phyloP scores from a whole-genome alignment of 202 grass and related monocot genomes.

The Schoenoplectus triqueter region DNA sequence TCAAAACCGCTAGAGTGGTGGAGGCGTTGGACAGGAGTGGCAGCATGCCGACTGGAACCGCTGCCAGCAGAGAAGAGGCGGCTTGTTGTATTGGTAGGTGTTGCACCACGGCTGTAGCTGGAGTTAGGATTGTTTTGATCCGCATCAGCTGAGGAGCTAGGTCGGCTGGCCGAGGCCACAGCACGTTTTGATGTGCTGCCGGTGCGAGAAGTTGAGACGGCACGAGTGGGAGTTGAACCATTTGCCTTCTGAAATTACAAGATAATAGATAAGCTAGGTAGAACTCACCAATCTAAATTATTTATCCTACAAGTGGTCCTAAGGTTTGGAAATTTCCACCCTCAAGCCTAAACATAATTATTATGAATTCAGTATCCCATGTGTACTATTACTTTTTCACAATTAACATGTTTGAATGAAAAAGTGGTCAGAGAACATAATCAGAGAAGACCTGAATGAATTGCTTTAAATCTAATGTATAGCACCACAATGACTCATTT shows the following conservation, averaged over 20 bases:
- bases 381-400: background rate
- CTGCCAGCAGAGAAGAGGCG: slow-evolving; percentile 67
- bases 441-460: slow-evolving; percentile 1
- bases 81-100: slow-evolving; percentile 39
- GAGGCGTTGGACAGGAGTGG: slow-evolving; percentile 69
- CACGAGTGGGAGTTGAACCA: slow-evolving; percentile 58
- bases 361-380: background rate
- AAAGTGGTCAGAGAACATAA: background rate
- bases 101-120: slow-evolving; percentile 47
- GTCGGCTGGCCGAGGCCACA: slow-evolving; percentile 71
- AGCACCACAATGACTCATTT: background rate
- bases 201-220: slow-evolving; percentile 54
- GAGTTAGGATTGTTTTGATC: slow-evolving; percentile 36
- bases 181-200: slow-evolving; percentile 81
- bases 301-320: background rate
- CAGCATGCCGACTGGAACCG: slow-evolving; percentile 49
- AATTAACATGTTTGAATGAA: background rate
- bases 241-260: slow-evolving; percentile 45
- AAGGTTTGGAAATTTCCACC: slow-evolving; percentile 1
- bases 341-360: background rate
- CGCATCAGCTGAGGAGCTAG: slow-evolving; percentile 63
- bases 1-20: slow-evolving; percentile 76
- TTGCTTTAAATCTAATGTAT: background rate
- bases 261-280: background rate
- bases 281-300: background rate